phyloP scores from a whole-genome alignment of 306 rosid species.

The Acmispon strigosus region DNA sequence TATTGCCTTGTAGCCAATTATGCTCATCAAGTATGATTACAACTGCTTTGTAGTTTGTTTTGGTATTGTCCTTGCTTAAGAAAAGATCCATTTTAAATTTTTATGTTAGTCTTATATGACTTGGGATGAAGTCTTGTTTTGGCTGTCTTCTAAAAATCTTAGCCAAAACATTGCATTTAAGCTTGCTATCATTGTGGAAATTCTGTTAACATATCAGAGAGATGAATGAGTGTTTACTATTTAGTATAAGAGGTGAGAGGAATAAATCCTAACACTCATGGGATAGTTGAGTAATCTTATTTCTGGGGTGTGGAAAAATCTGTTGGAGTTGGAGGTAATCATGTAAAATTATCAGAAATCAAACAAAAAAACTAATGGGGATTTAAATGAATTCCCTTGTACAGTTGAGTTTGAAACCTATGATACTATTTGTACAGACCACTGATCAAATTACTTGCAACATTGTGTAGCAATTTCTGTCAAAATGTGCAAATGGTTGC shows the following conservation, averaged over 20 bases:
- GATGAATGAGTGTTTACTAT: not conserved
- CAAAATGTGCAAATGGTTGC: not conserved
- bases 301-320: not conserved
- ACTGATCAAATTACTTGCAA: not conserved
- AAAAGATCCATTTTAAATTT: not conserved
- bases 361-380: not conserved
- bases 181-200: not conserved
- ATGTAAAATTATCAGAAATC: not conserved
- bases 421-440: not conserved
- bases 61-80: not conserved
- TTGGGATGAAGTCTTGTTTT: not conserved
- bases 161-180: not conserved
- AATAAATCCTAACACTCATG: not conserved
- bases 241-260: not conserved
- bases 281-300: not conserved
- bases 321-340: not conserved
- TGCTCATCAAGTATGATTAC: not conserved
- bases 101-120: not conserved
- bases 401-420: not conserved
- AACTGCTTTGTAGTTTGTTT: not conserved
- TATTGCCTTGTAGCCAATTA: not conserved
- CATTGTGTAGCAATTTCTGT: not conserved
- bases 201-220: not conserved
- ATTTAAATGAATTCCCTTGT: not conserved
- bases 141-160: not conserved